Conservation (phyloP, 2,329 filamentous ascomycete genomes). For the Trichoderma sp. region DNA sequence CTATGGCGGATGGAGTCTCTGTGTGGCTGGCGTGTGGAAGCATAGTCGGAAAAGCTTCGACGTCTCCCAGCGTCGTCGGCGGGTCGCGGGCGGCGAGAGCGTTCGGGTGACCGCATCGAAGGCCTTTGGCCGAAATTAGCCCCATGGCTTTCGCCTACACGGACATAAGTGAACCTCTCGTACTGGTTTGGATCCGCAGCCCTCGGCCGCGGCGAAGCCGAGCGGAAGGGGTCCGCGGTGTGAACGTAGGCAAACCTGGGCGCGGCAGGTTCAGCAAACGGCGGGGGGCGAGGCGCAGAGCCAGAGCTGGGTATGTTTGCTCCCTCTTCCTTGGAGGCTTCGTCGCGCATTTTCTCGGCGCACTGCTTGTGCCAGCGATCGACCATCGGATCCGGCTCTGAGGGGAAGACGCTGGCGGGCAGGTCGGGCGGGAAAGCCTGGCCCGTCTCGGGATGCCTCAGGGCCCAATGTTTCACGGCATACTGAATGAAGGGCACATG, state of each 20-base stretch:
- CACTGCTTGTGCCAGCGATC: constrained; percentile 83
- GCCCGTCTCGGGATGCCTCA: constrained; percentile 74
- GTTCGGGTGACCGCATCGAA: constrained; percentile 42
- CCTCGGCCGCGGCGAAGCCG: constrained; percentile 35
- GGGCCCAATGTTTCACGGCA: constrained; percentile 74
- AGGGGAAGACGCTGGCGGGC: constrained; percentile 67
- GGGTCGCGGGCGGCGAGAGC: constrained; percentile 43
- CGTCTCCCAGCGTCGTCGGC: constrained; percentile 49
- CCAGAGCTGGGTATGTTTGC: constrained; percentile 40
- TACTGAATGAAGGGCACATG: constrained; percentile 83
- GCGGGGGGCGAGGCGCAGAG: constrained; percentile 30
- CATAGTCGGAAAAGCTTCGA: constrained; percentile 56
- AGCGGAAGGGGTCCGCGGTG: constrained; percentile 40
- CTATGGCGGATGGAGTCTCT: constrained; percentile 37
- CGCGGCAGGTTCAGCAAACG: constrained; percentile 39
- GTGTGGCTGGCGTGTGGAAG: constrained; percentile 42
- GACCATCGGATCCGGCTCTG: constrained; percentile 74
- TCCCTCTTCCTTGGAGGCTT: constrained; percentile 51
- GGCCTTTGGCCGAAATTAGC: constrained; percentile 35
- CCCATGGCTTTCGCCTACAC: constrained; percentile 44
- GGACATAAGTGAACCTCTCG: constrained; percentile 45
- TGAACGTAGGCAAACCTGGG: constrained; percentile 46
- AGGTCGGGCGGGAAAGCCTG: constrained; percentile 65
- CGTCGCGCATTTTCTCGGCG: constrained; percentile 59
- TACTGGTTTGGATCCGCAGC: constrained; percentile 41